A percentile compares a stretch with the other conserved stretches of the same genome.
Conservation (phyloP, 805 yeast species). For the Saccharomycopsis sp. region DNA sequence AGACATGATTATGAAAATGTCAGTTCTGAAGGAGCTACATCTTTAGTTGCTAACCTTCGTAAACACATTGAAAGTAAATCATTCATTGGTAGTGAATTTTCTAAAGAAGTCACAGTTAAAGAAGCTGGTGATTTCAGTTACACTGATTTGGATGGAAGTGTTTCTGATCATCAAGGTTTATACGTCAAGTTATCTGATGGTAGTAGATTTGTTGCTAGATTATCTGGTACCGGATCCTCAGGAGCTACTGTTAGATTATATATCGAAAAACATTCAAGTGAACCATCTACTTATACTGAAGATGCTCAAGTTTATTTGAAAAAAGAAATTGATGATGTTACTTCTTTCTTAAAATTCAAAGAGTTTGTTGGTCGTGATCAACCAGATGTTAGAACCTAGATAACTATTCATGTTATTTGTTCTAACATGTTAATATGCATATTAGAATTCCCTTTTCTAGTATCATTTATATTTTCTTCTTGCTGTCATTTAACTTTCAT, state of each 20-base stretch:
- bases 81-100: slow-evolving; percentile 43
- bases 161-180: slow-evolving; percentile 80
- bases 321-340: slow-evolving; percentile 50
- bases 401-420: too few relatives aligned
- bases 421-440: too few relatives aligned
- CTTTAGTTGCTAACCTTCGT: slow-evolving; percentile 48
- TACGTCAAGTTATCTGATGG: slow-evolving; percentile 75
- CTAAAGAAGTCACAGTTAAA: slow-evolving; percentile 39
- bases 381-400: slow-evolving; percentile 81
- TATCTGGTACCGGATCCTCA: slow-evolving; percentile 95
- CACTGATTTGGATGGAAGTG: slow-evolving; percentile 91
- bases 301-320: slow-evolving; percentile 61
- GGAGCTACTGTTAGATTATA: slow-evolving; percentile 96
- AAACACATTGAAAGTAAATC: slow-evolving; percentile 27
- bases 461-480: too few relatives aligned
- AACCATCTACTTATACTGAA: slow-evolving; percentile 35
- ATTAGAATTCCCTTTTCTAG: background rate
- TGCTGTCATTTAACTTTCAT: too few relatives aligned
- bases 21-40: slow-evolving; percentile 59
- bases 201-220: slow-evolving; percentile 74
- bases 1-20: slow-evolving; percentile 91
- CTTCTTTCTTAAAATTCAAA: slow-evolving; percentile 59
- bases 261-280: slow-evolving; percentile 71
- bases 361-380: slow-evolving; percentile 68
- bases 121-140: slow-evolving; percentile 86